Percentiles rank a stretch among this genome's conserved stretches.
phyloP scores from a whole-genome alignment of 345 rosid genomes.

The Hevea brasiliensis region DNA sequence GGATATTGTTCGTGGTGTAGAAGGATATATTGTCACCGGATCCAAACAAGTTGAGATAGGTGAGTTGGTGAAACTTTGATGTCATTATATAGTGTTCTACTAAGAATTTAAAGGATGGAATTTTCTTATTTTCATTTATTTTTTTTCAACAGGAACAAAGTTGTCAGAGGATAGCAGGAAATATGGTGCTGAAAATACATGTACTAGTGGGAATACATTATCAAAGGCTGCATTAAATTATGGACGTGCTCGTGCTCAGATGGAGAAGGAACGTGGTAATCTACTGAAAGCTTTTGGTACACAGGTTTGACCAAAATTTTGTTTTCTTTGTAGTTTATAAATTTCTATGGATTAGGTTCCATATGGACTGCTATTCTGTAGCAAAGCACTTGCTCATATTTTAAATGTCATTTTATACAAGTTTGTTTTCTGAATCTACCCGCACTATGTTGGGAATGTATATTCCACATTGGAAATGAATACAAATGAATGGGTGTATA shows the following conservation, averaged over 20 bases:
- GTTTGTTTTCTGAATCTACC: not conserved
- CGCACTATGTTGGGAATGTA: no score
- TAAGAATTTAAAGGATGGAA: not conserved
- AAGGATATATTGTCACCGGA: slow-evolving; percentile 82
- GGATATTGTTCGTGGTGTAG: slow-evolving; percentile 89
- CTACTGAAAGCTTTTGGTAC: slow-evolving; percentile 83
- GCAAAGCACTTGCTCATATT: not conserved
- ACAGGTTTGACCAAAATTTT: slow-evolving; percentile 53
- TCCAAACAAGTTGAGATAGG: slow-evolving; percentile 95
- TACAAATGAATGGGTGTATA: no score
- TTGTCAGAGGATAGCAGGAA: slow-evolving; percentile 83
- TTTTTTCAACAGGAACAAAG: slow-evolving; percentile 61
- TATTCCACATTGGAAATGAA: no score
- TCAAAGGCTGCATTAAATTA: slow-evolving; percentile 67
- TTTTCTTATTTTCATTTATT: slow-evolving; percentile 7
- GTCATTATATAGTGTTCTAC: not conserved
- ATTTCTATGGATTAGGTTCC: not conserved
- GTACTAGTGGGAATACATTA: slow-evolving; percentile 79
- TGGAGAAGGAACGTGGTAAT: slow-evolving; percentile 86
- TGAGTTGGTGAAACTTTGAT: slow-evolving; percentile 24
- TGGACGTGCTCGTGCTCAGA: slow-evolving; percentile 70
- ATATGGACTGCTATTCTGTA: not conserved
- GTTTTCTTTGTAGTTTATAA: not conserved
- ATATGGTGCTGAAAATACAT: slow-evolving; percentile 83
- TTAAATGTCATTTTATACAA: not conserved